Evolutionary conservation across 331 rosid species (phyloP).

Genomic region (Erythrophleum ivorense): DNA sequence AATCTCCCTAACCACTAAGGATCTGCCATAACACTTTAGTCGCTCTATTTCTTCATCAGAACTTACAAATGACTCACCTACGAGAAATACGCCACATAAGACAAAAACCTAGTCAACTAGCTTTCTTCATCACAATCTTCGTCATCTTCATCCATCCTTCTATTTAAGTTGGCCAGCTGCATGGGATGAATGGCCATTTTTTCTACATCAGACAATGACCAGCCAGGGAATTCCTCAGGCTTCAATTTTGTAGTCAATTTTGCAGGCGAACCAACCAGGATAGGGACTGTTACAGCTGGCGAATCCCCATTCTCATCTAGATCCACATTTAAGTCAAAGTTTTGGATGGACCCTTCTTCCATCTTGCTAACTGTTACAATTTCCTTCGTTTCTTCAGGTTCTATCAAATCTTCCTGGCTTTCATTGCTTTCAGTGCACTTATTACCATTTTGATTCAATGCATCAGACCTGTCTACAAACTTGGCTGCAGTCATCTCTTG

Average conservation of each 20-base stretch:
- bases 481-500: constrained; percentile 51
- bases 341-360: constrained; percentile 44
- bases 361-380: constrained; percentile 32
- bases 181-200: constrained; percentile 62
- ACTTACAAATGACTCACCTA: constrained; percentile 40
- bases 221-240: constrained; percentile 68
- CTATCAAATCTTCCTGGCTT: constrained; percentile 38
- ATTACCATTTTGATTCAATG: no score
- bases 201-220: constrained; percentile 71
- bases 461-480: constrained; percentile 43
- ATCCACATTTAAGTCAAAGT: constrained; percentile 72
- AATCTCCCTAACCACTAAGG: constrained; percentile 41
- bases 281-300: constrained; percentile 28
- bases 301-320: constrained; percentile 57
- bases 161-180: constrained; percentile 63
- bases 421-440: constrained; percentile 34
- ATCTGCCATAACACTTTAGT: constrained; percentile 36
- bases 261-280: constrained; percentile 29
- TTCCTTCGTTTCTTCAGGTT: constrained; percentile 46
- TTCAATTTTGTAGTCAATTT: constrained; percentile 49
- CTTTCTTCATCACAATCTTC: constrained; percentile 85
- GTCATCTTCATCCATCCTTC: constrained; percentile 63
- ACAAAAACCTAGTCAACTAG: constrained; percentile 38
- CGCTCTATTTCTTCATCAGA: constrained; percentile 41
- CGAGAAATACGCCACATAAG: constrained; percentile 16